Conservation (phyloP, 345 rosid species). For the Rhodamnia argentea region DNA sequence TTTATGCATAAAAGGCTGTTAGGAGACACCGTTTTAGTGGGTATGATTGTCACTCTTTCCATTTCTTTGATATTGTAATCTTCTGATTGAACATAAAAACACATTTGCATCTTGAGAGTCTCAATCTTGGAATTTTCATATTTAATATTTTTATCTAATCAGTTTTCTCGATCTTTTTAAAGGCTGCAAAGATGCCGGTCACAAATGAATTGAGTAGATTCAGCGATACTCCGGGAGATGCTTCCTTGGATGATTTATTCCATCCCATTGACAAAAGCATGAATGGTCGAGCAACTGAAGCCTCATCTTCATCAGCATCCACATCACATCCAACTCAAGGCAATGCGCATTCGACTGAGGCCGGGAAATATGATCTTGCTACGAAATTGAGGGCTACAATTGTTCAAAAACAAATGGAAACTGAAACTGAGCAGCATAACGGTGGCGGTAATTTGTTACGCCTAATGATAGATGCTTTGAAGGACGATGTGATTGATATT, state of each 20-base stretch:
- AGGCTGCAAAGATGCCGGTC: slow-evolving; percentile 50
- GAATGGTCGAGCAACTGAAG: slow-evolving; percentile 49
- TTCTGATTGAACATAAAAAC: background rate
- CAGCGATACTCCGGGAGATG: slow-evolving; percentile 96
- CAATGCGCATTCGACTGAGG: slow-evolving; percentile 38
- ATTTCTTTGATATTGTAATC: background rate
- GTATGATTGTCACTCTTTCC: background rate
- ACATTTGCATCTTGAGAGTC: background rate
- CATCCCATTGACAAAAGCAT: slow-evolving; percentile 60
- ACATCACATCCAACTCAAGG: slow-evolving; percentile 52
- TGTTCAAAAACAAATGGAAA: slow-evolving; percentile 92
- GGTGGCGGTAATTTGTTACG: slow-evolving; percentile 83
- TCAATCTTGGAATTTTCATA: background rate
- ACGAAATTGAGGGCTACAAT: slow-evolving; percentile 84
- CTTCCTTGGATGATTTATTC: slow-evolving; percentile 90
- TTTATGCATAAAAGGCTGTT: background rate
- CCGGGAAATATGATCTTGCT: slow-evolving; percentile 82
- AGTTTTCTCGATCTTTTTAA: slow-evolving; percentile 11
- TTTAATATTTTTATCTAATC: background rate
- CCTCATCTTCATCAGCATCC: slow-evolving; percentile 82
- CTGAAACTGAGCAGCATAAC: slow-evolving; percentile 60
- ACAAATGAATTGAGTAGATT: slow-evolving; percentile 74
- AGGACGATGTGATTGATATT: slow-evolving; percentile 71
- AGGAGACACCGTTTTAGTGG: background rate
- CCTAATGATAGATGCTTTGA: slow-evolving; percentile 85